Base-by-base conservation (phyloP, 73 alveolate genomes). In the Symbiodinium pilosum region DNA sequence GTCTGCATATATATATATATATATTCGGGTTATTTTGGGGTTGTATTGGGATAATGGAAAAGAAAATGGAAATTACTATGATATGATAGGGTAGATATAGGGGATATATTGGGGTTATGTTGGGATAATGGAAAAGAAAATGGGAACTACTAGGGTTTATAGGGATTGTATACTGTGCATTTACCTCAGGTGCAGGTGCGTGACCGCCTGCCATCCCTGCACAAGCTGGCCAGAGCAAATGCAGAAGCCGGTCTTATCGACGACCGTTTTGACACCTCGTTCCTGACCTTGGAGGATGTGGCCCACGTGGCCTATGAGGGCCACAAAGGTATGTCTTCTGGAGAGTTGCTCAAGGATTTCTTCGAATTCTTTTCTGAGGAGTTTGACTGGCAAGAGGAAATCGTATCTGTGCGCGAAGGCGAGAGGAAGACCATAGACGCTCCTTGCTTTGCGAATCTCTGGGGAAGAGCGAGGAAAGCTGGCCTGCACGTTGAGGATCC, bases 401-500 rank as follows among this genome's bases (percentile, higher is more conserved):
- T 91, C 42, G 89, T 91, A 44, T 91, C 97, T 6, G 97, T 91
- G 81, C 97, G 97, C 14, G 41, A 68, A 52, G 97, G 89, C 16
- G 28, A 34, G 81, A 87, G 97, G 24, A 9, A 52, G n/a, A 91
- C 39, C 32, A 43, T 34, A 24, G 88, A 91, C 34, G 44, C 71
- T 28, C 89, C 73, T 28, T 71, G 89, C 28, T 91, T 91, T 43
- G 84, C 39, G 32, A 69, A 30, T 43, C 52, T 91, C 38, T 91
- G 97, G 97, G 97, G 97, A 56, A 91, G 47, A 34, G 36, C 71
- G 87, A 85, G 77, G 24, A 88, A 40, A 26, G 24, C 81, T 43
- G 86, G 95, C 73, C 39, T 91, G 7, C 97, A 91, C 32, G 97
- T 91, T 32, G 97, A 91, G 52, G 97, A 91, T 56, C 97, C 97